Base-by-base conservation (phyloP, 495 filamentous ascomycete species). In the Mycothermus thermophilus region DNA sequence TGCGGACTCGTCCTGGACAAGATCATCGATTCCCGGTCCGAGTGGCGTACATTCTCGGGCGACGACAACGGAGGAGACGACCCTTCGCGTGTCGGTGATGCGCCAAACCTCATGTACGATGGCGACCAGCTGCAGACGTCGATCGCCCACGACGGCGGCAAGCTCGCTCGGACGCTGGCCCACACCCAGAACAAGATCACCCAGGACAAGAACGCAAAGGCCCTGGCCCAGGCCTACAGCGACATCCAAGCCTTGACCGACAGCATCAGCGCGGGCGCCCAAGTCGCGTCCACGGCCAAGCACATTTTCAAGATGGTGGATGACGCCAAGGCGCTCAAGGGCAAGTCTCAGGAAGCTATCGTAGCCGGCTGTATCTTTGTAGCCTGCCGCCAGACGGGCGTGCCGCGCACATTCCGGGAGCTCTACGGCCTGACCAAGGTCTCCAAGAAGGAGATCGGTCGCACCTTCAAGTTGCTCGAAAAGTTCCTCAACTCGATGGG, bases 41-140 rank as follows among this genome's bases (percentile, higher is more conserved):
- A 97, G 63, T 97, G 90, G 90, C 83, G 90, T 48, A 97, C 92
- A 6, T 97, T 97, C 58, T 80, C 83, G 39, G 95, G 94, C 59
- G 90, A 97, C 47, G 92, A 97, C 48, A 83, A 93, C 55, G 73
- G 71, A 35, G 84, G 80, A 52, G 90, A 95, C 44, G 90, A 97
- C 52, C 90, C 90, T 1, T 92, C 83, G 34, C 90, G 90, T 84
- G 90, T 97, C 45, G 90, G 90, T 59, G 90, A 96, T 32, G 83
- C 74, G 0, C 72, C 74, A 25, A 94, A 96, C 47, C 71, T 79
- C 13, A 70, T 96, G 37, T 70, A 93, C 25, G 85, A 93, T 47
- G 92, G 88, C 29, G 78, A 83, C 40, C 87, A 95, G 60, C 77
- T 97, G 27, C 77, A 93, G 55, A 97, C 90, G 6, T 73, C 69